Evolutionary conservation across 2,329 filamentous ascomycete species (phyloP).

Genomic region (Fusarium nurragi): DNA sequence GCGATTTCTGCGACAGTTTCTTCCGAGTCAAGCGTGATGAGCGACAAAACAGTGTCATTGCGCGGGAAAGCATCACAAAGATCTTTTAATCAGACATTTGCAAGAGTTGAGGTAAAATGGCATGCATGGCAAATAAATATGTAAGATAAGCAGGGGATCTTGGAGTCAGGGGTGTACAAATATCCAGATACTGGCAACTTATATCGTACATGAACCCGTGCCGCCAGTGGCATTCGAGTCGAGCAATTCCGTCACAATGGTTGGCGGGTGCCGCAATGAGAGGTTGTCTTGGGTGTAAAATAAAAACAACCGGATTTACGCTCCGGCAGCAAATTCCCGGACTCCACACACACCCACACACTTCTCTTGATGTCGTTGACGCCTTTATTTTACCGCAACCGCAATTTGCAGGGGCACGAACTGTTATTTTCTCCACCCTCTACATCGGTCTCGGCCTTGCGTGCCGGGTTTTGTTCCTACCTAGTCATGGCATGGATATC

Average conservation of each 20-base stretch:
- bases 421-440: conserved; percentile 31
- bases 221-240: too few species aligned
- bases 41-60: conserved; percentile 87
- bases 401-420: conserved; percentile 16
- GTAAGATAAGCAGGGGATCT: conserved; percentile 9
- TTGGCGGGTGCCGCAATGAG: too few species aligned
- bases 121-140: neutral
- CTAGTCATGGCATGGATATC: conserved; percentile 28
- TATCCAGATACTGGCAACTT: neutral
- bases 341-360: conserved; percentile 28
- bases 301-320: conserved; percentile 35
- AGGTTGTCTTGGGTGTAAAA: too few species aligned
- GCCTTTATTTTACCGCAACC: conserved; percentile 11
- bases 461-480: neutral
- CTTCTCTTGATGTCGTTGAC: conserved; percentile 28
- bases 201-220: neutral
- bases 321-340: conserved; percentile 37
- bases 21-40: conserved; percentile 86
- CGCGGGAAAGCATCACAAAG: conserved; percentile 69
- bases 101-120: neutral
- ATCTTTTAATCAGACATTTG: conserved; percentile 47
- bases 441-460: conserved; percentile 13
- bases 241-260: too few species aligned
- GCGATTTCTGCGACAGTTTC: conserved; percentile 92
- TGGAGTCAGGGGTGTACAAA: conserved; percentile 11